Percentiles rank a stretch among this genome's conserved stretches.
These are phyloP conservation scores for Alliaria petiolata DNA, from an alignment of 345 rosid genomes.

Conservation along the genomic window DNA sequence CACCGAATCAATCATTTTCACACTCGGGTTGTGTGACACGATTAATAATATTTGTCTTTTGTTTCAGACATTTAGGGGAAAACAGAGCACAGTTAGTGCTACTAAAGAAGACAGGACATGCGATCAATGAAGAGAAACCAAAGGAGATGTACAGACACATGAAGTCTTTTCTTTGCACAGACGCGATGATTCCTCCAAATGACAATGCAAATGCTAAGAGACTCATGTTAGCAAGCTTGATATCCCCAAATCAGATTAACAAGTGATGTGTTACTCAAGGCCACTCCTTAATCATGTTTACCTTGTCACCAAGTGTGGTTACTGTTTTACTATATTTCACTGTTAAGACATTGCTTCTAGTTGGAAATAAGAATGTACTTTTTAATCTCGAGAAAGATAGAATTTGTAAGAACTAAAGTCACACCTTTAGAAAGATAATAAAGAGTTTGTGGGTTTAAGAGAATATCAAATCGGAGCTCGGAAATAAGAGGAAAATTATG, in stretches of 20 bases:
- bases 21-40: background rate
- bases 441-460: too few species aligned
- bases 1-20: background rate
- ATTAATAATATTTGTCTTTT: background rate
- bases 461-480: too few species aligned
- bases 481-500: too few species aligned
- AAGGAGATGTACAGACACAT: slow-evolving; percentile 59
- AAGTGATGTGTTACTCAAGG: background rate
- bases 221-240: slow-evolving; percentile 16
- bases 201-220: slow-evolving; percentile 31
- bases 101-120: slow-evolving; percentile 76
- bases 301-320: background rate
- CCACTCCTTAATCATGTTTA: background rate
- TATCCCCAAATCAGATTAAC: slow-evolving; percentile 15
- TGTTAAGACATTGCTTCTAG: slow-evolving; percentile 7
- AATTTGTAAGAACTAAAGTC: too few species aligned
- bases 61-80: slow-evolving; percentile 62
- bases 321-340: background rate
- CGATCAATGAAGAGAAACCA: slow-evolving; percentile 66
- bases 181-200: slow-evolving; percentile 20
- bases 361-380: background rate
- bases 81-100: slow-evolving; percentile 46
- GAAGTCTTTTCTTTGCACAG: slow-evolving; percentile 58
- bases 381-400: background rate
- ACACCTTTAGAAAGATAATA: too few species aligned